Base-by-base conservation (phyloP, 2,329 filamentous ascomycete genomes). In the Colletotrichum paranaense region DNA sequence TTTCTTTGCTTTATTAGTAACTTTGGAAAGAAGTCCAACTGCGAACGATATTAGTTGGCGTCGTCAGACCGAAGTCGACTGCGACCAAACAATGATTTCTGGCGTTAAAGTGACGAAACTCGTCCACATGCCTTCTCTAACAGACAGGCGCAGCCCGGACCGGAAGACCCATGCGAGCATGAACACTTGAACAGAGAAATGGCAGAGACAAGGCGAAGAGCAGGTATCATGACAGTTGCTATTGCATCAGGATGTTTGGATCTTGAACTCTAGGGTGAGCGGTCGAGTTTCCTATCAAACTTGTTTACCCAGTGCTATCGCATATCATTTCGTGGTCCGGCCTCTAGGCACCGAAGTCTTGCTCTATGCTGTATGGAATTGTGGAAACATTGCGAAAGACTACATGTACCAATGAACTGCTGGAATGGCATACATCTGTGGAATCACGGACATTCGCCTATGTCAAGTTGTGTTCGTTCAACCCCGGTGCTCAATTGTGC, bases 191-290 rank as follows among this genome's bases (percentile, higher is more conserved):
- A 8, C 7, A n/a, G 19, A 4, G 5, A 49, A 9, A 49, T 49
- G 8, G 3, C 7, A 19, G 19, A n/a, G 19, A 7, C 3, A 49
- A n/a, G 42, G 6, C 1, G 19, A n/a, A 49, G 42, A 11, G 42
- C 1, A 49, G 8, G 8, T 9, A 8, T 49, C 0, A 2, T 9
- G 0, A 5, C 7, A 19, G 8, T 8, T 49, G 19, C 19, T n/a
- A 49, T n/a, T 19, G 8, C 5, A 42, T 12, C 3, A 49, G 4
- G 8, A 49, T 4, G 0, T 11, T 8, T 11, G 7, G 16, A 9
- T 9, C 16, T 49, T n/a, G 16, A 9, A 49, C 7, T 8, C 19
- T n/a, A 49, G 42, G 42, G 19, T 49, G 42, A n/a, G 42, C 42
- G 16, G 19, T n/a, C 42, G 42, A 19, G 19, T 49, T n/a, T 49